Base-by-base conservation (phyloP, 2,329 filamentous ascomycete species). In the Microcera coccophila region DNA sequence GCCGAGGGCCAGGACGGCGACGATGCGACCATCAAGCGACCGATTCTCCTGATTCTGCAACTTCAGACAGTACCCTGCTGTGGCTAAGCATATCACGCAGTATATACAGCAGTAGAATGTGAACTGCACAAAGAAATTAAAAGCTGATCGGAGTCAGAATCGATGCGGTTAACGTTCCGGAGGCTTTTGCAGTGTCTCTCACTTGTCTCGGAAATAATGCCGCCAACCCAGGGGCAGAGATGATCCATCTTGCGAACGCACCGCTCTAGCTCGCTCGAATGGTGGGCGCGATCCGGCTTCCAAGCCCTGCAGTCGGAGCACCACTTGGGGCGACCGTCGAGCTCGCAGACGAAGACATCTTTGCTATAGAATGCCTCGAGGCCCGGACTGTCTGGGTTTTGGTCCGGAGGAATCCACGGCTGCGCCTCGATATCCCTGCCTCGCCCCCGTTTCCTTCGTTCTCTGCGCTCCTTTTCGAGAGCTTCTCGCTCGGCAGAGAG, bases 201-300 rank as follows among this genome's bases (percentile, higher is more conserved):
- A 81, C 78, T 81, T 2, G 81, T 90, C 62, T 96, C 90, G 0
- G 82, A 85, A 9, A 98, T 83, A 52, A 95, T 87, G 17, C 91
- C 93, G 4, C 91, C 91, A n/a, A 95, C 90, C 86, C 85, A 97
- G 0, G 91, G 93, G 59, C 93, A 98, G 58, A 90, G 93, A 61
- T 97, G 91, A 50, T 97, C 91, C 85, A 96, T 93, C 58, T 93
- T 93, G 31, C 78, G 71, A 17, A 95, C 85, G 59, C 91, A 97
- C 33, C 89, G 77, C 38, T 81, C 81, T 11, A 93, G 71, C 60
- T 95, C 87, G 39, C 83, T 83, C 59, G 86, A 94, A 65, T 97
- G 91, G 62, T 95, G 90, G 3, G 85, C 79, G 3, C 91, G 78
- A 59, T 96, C 91, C 1, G 86, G 82, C 64, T 96, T 97, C 81